phyloP scores from a whole-genome alignment of 108 stramenopile genomes.

The Schizochytrium sp. region DNA sequence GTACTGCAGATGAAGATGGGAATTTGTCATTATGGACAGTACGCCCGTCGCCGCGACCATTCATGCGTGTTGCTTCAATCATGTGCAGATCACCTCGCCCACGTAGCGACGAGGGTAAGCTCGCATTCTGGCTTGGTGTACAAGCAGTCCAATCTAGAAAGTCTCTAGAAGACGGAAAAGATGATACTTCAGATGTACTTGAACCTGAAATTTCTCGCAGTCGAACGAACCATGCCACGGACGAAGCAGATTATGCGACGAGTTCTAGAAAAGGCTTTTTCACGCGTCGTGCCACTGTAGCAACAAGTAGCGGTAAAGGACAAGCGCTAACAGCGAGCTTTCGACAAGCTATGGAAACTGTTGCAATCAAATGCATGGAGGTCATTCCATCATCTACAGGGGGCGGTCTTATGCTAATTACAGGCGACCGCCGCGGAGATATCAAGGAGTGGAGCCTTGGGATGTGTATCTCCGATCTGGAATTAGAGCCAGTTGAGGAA shows the following conservation, averaged over 20 bases:
- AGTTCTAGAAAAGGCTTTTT: no score
- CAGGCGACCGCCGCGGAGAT: slow-evolving; percentile 47
- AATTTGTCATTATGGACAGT: slow-evolving; percentile 59
- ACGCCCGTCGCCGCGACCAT: background rate
- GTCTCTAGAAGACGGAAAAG: background rate
- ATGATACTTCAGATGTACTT: background rate
- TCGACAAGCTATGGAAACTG: background rate
- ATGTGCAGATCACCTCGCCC: background rate
- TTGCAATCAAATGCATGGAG: background rate
- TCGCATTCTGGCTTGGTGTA: background rate
- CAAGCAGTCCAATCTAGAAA: background rate
- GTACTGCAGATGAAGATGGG: slow-evolving; percentile 42
- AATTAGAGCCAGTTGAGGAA: background rate
- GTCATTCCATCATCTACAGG: background rate
- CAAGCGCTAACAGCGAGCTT: no score
- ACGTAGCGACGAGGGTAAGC: background rate
- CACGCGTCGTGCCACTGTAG: no score
- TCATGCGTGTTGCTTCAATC: background rate
- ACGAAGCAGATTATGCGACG: no score
- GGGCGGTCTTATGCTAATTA: background rate
- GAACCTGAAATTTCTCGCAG: no score
- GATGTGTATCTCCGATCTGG: slow-evolving; percentile 3
- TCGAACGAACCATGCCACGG: no score
- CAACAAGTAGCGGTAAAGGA: no score
- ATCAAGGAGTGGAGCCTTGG: slow-evolving; percentile 44